Evolutionary conservation across 2,329 filamentous ascomycete species (phyloP), one percentile per base, ranked within the genome.

Genomic region (Cordyceps cicadae): DNA sequence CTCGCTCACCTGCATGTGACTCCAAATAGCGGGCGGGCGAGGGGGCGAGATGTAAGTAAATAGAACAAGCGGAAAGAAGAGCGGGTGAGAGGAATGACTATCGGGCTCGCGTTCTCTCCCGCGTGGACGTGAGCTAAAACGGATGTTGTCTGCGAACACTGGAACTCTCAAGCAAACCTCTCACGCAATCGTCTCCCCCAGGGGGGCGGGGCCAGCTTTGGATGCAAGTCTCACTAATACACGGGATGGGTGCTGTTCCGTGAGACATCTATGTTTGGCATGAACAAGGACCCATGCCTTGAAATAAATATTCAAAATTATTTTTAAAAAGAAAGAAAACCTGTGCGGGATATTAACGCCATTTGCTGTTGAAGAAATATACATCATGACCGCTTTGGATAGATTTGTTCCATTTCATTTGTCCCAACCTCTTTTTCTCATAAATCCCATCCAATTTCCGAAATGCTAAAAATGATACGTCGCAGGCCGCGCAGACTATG

Each of bases 361-460:
- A 51, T 58, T 58, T 58, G 55, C 55, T 58, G 55, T 58, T 58
- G 55, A 58, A 58, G 55, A 51, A 58, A 51, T 51, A 24, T n/a
- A 58, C 21, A 41, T 51, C 46, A 58, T 50, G 34, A 34, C 46
- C 34, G 34, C 7, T n/a, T 43, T 43, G 39, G 19, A 24, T 24
- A 21, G 41, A 34, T 48, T 15, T 51, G 15, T 43, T 51, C 46
- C 26, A 26, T 43, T 32, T 21, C 6, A 8, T 24, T 21, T 12
- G 4, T 15, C 7, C 29, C 3, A 48, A 43, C 2, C 14, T 43
- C 19, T 49, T 19, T 37, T 50, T 14, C 24, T 50, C 17, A 11
- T 41, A 21, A 41, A 14, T 32, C 55, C 55, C 32, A 14, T 57
- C 24, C 45, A 49, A 57, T 26, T 49, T 14, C 54, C 54, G 32